Percentiles rank a stretch among this genome's conserved stretches.
Conservation (phyloP, 768 basidiomycete genomes). For the Suillus americanus region DNA sequence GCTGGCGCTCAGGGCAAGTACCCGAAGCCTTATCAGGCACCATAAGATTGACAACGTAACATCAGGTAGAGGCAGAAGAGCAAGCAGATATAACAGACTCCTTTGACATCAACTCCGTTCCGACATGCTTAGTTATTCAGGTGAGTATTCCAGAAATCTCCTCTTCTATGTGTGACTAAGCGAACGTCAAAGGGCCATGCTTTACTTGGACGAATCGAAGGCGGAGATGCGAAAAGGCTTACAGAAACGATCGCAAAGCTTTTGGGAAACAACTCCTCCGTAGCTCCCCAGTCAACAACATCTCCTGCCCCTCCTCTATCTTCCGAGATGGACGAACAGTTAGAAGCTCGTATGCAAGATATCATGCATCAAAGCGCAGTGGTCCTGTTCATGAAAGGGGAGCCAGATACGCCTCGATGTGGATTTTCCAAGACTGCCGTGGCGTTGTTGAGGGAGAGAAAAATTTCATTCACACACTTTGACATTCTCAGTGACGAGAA, state of each 20-base stretch:
- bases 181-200: constrained; percentile 71
- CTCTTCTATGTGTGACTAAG: not conserved
- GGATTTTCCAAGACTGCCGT: constrained; percentile 84
- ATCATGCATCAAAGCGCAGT: constrained; percentile 82
- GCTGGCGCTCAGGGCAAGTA: constrained; percentile 71
- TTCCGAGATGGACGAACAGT: constrained; percentile 62
- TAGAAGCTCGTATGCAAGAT: constrained; percentile 57
- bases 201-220: constrained; percentile 73
- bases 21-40: not conserved
- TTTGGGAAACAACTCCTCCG: constrained; percentile 33
- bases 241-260: constrained; percentile 62
- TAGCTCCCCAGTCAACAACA: constrained; percentile 11
- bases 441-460: constrained; percentile 59
- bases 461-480: constrained; percentile 70
- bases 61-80: constrained; percentile 79
- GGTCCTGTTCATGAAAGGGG: constrained; percentile 92
- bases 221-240: constrained; percentile 73
- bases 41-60: not conserved
- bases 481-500: constrained; percentile 83
- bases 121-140: constrained; percentile 76
- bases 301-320: constrained; percentile 26
- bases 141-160: constrained; percentile 43
- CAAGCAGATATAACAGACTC: constrained; percentile 86
- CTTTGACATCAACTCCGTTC: constrained; percentile 90
- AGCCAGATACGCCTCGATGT: constrained; percentile 73